phyloP scores from a whole-genome alignment of 2,329 filamentous ascomycete genomes.

The Hawksworthiomyces lignivorus region DNA sequence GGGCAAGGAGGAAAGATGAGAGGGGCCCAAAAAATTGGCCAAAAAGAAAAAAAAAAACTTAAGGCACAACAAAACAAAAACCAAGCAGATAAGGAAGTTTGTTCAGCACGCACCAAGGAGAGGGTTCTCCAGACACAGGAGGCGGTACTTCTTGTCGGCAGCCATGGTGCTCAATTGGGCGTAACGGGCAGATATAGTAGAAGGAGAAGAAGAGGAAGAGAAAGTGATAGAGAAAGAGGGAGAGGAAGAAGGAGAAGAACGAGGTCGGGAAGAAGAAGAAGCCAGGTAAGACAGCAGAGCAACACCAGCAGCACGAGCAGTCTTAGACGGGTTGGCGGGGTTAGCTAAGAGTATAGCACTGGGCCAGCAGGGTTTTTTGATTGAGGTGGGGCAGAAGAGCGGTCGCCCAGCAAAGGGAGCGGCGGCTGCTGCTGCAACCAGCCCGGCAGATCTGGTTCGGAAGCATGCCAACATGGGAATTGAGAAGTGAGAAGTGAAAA shows the following conservation, averaged over 20 bases:
- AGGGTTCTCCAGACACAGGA: slow-evolving; percentile 94
- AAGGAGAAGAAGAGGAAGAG: not conserved
- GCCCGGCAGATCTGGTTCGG: too few species aligned
- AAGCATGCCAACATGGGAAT: not conserved
- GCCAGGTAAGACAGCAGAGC: not conserved
- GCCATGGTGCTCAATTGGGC: slow-evolving; percentile 50
- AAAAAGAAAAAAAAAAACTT: too few species aligned
- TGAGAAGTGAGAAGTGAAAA: not conserved
- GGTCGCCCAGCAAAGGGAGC: not conserved
- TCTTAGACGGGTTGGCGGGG: slow-evolving; percentile 7
- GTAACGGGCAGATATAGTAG: not conserved
- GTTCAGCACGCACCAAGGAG: slow-evolving; percentile 81
- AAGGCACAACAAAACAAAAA: too few species aligned
- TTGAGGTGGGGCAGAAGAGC: slow-evolving; percentile 8
- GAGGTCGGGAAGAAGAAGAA: not conserved
- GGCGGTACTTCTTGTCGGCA: slow-evolving; percentile 69
- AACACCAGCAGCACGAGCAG: not conserved
- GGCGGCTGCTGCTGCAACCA: too few species aligned
- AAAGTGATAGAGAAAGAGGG: not conserved
- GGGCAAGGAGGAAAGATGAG: not conserved
- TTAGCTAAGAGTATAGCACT: slow-evolving; percentile 1
- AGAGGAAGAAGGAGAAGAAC: not conserved
- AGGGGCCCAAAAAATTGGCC: too few species aligned
- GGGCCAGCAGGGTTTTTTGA: slow-evolving; percentile 13
- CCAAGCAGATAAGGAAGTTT: too few species aligned